Base-by-base conservation (phyloP, 495 filamentous ascomycete genomes). In the Letharia lupina region DNA sequence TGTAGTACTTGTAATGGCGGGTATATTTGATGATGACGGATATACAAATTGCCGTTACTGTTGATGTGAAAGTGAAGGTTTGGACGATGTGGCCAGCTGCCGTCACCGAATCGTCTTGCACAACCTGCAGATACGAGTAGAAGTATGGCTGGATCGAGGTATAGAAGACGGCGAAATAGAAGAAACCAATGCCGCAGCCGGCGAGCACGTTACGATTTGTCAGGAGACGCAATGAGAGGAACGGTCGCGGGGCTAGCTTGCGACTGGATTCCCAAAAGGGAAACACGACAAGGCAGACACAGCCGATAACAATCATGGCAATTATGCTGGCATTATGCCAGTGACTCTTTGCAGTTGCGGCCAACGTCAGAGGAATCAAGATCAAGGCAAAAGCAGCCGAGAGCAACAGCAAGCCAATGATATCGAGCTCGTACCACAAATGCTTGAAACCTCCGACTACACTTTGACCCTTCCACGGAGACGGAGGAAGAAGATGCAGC, bases 71-170 rank as follows among this genome's bases (percentile, higher is more conserved):
- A 33, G 85, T 83, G 69, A 89, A 90, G 20, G 82, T 86, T 65
- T 89, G 82, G n/a, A 83, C 82, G 58, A 91, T 84, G 68, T 84
- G 86, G 44, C 85, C 86, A 13, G 87, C 84, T 13, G 83, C 81
- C 35, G 82, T 81, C 48, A 89, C 80, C 44, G 84, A 82, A 40
- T 84, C 78, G 60, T 78, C 76, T 60, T 87, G 83, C 8, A 91
- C 89, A 18, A 91, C 89, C 66, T 89, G 85, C 3, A 91, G 79
- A 72, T 87, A 91, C 48, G 87, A 90, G 68, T 82, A 83, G 63
- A 89, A 85, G 70, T 89, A 89, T 11, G 84, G 83, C 59, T 86
- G 83, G 58, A 87, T 78, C 31, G 85, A 86, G 54, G 87, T 83
- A 69, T 87, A 88, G 70, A 86, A 88, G 20, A 84, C 84, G 78